Conservation (phyloP, 1,284 basidiomycete species). For the Trichosporon faecale region DNA sequence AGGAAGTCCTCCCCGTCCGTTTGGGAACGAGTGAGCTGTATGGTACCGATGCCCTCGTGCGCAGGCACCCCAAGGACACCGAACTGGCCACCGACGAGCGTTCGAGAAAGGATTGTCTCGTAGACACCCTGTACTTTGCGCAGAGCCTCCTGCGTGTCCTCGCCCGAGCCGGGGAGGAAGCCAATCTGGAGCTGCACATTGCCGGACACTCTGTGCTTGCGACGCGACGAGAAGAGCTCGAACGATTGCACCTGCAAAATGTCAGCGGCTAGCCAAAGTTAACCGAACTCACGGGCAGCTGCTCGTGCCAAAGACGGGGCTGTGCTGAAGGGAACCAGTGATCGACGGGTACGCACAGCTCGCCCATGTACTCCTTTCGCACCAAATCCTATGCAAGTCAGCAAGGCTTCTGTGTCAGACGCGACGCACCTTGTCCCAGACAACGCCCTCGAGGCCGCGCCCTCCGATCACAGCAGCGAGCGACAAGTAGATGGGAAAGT, state of each 20-base stretch:
- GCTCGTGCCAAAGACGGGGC: slow-evolving; percentile 40
- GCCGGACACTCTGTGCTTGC: slow-evolving; percentile 57
- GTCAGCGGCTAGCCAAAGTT: not conserved
- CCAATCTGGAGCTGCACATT: slow-evolving; percentile 71
- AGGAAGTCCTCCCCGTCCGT: not conserved
- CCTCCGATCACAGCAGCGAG: slow-evolving; percentile 69
- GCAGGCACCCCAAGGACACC: slow-evolving; percentile 65
- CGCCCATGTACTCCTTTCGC: slow-evolving; percentile 90
- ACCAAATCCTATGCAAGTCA: slow-evolving; percentile 55
- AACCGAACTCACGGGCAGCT: slow-evolving; percentile 37
- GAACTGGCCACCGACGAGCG: slow-evolving; percentile 56
- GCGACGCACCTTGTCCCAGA: slow-evolving; percentile 84
- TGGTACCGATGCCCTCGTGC: slow-evolving; percentile 81
- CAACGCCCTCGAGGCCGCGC: slow-evolving; percentile 68
- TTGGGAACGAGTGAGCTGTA: slow-evolving; percentile 39
- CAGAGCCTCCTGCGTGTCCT: slow-evolving; percentile 31
- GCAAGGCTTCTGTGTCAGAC: not conserved
- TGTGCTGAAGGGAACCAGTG: slow-evolving; percentile 69
- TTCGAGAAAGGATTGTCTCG: slow-evolving; percentile 63
- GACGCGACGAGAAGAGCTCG: slow-evolving; percentile 58
- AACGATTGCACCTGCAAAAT: slow-evolving; percentile 12
- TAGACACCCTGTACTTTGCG: slow-evolving; percentile 55
- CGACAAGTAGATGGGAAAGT: slow-evolving; percentile 75
- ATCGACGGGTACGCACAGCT: slow-evolving; percentile 69
- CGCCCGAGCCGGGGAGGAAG: slow-evolving; percentile 58